Evolutionary conservation across 257 asterid species (phyloP).

Genomic region (Solanum acaule): DNA sequence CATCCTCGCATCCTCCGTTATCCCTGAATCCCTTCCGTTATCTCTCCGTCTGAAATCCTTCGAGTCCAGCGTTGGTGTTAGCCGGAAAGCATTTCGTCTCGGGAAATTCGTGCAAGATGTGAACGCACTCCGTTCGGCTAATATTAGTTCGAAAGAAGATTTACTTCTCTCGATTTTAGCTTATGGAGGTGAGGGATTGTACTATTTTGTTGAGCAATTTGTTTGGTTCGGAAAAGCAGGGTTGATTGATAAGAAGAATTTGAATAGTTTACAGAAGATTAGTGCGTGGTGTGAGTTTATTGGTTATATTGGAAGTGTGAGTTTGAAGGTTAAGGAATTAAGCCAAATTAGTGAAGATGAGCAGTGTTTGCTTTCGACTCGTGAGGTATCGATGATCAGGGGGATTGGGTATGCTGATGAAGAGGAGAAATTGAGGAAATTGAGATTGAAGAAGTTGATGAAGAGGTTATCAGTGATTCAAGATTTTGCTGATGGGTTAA

Average conservation of each 20-base stretch:
- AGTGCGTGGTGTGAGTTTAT: conserved; percentile 85
- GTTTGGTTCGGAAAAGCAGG: conserved; percentile 82
- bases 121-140: conserved; percentile 49
- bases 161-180: conserved; percentile 29
- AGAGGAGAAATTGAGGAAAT: conserved; percentile 38
- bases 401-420: conserved; percentile 39
- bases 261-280: conserved; percentile 36
- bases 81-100: conserved; percentile 87
- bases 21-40: conserved; percentile 14
- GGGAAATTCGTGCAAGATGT: conserved; percentile 92
- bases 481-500: conserved; percentile 79
- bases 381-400: conserved; percentile 35
- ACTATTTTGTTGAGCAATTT: conserved; percentile 79
- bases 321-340: conserved; percentile 61
- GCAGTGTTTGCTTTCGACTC: conserved; percentile 34
- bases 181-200: conserved; percentile 80
- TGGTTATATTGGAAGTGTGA: conserved; percentile 78
- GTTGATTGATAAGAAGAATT: conserved; percentile 46
- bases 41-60: conserved; percentile 57
- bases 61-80: conserved; percentile 80
- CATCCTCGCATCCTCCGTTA: conserved; percentile 53
- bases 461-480: conserved; percentile 72
- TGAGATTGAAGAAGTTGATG: conserved; percentile 76
- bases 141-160: conserved; percentile 9
- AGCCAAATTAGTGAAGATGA: conserved; percentile 39